phyloP scores from a whole-genome alignment of 805 yeast genomes.

The Candida jianshihensis region DNA sequence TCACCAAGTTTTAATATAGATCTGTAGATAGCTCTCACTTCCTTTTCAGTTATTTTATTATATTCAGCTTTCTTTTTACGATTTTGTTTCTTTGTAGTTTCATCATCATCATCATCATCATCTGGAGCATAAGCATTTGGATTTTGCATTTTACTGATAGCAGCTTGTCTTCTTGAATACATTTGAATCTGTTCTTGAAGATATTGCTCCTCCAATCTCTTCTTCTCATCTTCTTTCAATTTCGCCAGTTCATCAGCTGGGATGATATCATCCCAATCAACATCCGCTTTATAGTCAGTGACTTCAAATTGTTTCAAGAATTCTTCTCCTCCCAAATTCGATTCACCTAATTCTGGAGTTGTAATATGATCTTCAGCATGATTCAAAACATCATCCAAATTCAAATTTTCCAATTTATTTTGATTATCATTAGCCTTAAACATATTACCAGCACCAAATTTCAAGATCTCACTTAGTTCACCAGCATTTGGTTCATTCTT shows the following conservation, averaged over 20 bases:
- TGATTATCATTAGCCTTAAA: slow-evolving; percentile 93
- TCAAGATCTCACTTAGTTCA: slow-evolving; percentile 86
- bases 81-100: slow-evolving; percentile 24
- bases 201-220: slow-evolving; percentile 76
- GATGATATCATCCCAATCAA: slow-evolving; percentile 98
- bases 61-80: slow-evolving; percentile 35
- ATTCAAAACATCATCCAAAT: slow-evolving; percentile 88
- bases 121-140: slow-evolving; percentile 36
- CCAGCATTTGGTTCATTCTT: slow-evolving; percentile 72
- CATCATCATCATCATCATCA: slow-evolving; percentile 34
- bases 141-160: slow-evolving; percentile 52
- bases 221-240: slow-evolving; percentile 86
- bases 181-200: slow-evolving; percentile 85
- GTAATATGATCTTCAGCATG: slow-evolving; percentile 98
- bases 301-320: slow-evolving; percentile 95
- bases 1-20: slow-evolving; percentile 81
- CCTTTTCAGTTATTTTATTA: slow-evolving; percentile 70
- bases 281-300: slow-evolving; percentile 96
- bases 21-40: slow-evolving; percentile 77
- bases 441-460: slow-evolving; percentile 98
- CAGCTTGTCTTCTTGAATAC: slow-evolving; percentile 74
- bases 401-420: slow-evolving; percentile 89
- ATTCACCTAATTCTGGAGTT: slow-evolving; percentile 93
- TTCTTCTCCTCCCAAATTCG: slow-evolving; percentile 98
- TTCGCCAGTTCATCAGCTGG: slow-evolving; percentile 89